Evolutionary conservation across 768 basidiomycete species (phyloP).

Genomic region (Holtermanniella nyarrowii): DNA sequence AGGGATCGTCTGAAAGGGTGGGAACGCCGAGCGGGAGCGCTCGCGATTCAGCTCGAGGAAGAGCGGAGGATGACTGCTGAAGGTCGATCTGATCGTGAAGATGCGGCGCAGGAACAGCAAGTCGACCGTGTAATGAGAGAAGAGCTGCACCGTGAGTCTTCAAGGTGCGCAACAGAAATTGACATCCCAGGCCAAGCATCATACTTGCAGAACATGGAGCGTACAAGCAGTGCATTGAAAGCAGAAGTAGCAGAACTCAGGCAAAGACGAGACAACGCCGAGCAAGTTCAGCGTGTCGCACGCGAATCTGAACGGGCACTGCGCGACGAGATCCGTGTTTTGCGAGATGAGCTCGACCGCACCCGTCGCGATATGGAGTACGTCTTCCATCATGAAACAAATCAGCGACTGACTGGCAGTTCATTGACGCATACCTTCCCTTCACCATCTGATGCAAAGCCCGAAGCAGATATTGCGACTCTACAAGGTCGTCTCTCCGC

Average conservation of each 20-base stretch:
- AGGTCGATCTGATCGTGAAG: constrained; percentile 8
- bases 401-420: constrained; percentile 14
- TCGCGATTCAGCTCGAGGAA: constrained; percentile 29
- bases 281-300: constrained; percentile 16
- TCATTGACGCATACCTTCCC: constrained; percentile 34
- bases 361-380: constrained; percentile 38
- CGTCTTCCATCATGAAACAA: constrained; percentile 3
- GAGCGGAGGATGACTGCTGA: constrained; percentile 21
- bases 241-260: constrained; percentile 30
- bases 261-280: constrained; percentile 28
- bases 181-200: constrained; percentile 24
- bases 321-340: constrained; percentile 23
- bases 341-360: constrained; percentile 32
- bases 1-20: constrained; percentile 13
- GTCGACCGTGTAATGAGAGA: constrained; percentile 17
- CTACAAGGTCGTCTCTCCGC: constrained; percentile 28
- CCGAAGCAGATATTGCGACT: constrained; percentile 13
- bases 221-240: constrained; percentile 17
- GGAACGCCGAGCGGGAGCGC: constrained; percentile 21
- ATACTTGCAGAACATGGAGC: constrained; percentile 17
- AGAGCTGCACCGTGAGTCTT: constrained; percentile 27
- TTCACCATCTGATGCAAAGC: constrained; percentile 10
- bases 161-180: neutral
- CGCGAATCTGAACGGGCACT: constrained; percentile 20
- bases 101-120: constrained; percentile 9